A percentile compares a stretch with the other conserved stretches of the same genome.
Conservation (phyloP, 2,329 filamentous ascomycete genomes). For the Karstenula rhodostoma region DNA sequence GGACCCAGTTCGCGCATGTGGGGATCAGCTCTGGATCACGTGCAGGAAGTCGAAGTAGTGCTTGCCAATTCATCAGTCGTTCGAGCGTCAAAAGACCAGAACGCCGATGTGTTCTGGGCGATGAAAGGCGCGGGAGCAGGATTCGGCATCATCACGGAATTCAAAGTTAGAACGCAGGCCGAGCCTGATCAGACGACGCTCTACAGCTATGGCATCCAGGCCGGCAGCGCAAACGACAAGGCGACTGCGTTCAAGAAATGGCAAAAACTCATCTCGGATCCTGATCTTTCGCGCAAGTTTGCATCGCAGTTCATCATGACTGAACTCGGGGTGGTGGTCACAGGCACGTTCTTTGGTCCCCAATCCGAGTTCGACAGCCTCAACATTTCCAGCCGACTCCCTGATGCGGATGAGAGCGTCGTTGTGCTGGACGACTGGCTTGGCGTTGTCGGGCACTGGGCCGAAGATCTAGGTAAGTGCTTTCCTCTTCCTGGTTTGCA, state of each 20-base stretch:
- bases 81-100: conserved; percentile 45
- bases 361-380: conserved; percentile 43
- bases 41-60: conserved; percentile 48
- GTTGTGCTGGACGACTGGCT: conserved; percentile 44
- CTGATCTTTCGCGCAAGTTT: conserved; percentile 43
- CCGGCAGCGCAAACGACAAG: conserved; percentile 30
- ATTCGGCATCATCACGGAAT: conserved; percentile 54
- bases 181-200: conserved; percentile 42
- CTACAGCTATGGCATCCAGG: conserved; percentile 44
- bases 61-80: conserved; percentile 51
- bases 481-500: neutral
- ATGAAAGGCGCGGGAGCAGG: conserved; percentile 53
- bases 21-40: conserved; percentile 45
- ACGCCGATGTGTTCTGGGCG: conserved; percentile 54
- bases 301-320: conserved; percentile 44
- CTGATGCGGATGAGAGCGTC: conserved; percentile 29
- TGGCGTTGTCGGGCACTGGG: conserved; percentile 44
- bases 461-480: conserved; percentile 34
- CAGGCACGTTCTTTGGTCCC: conserved; percentile 46
- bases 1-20: conserved; percentile 45
- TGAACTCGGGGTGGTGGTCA: conserved; percentile 40
- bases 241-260: conserved; percentile 46
- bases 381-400: conserved; percentile 41
- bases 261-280: conserved; percentile 45
- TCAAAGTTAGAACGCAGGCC: conserved; percentile 47